Base-by-base conservation (phyloP, 2,329 filamentous ascomycete genomes). In the Cucurbitaria berberidis region DNA sequence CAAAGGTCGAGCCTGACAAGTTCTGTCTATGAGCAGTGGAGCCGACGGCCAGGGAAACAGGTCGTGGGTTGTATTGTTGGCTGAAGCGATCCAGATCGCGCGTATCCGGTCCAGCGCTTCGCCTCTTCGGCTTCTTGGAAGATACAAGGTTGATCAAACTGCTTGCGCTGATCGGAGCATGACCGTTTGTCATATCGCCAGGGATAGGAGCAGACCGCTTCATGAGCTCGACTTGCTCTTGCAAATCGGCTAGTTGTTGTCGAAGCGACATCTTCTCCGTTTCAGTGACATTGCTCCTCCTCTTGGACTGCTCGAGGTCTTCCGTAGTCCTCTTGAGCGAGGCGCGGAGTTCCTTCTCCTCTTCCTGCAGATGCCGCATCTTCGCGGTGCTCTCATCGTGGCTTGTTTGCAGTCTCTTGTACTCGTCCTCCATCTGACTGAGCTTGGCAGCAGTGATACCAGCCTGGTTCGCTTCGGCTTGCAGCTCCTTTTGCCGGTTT, bases 61-160 rank as follows among this genome's bases (percentile, higher is more conserved):
- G 95, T 21, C 95, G 86, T 58, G 95, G 95, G 78, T 95, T 97
- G 82, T 95, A 99, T 9, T 91, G 88, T 54, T 84, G 89, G 75
- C 92, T 96, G 82, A 96, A 96, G 59, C 95, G 88, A 77, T 98
- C 93, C 65, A 91, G 81, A 40, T 93, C 89, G 65, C 91, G 89
- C 54, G 86, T 86, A 75, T 97, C 93, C 16, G 89, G 89, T 41
- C 92, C 93, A 52, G 91, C 93, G 74, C 93, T 98, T 62, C 95
- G 86, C 70, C 95, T 85, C 82, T 98, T 97, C 36, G 93, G 91
- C 79, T 96, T 97, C 86, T 98, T 98, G 44, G 91, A 93, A 2
- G 93, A 90, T 22, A 99, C 95, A 29, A 99, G 83, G 75, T 98
- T 99, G 83, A 99, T 97, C 57, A 99, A 85, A 36, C 92, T 93